A percentile compares a stretch with the other conserved stretches of the same genome.
These are phyloP conservation scores for Scheffersomyces insectosa DNA, from an alignment of 1,139 yeast species.

Conservation along the genomic window DNA sequence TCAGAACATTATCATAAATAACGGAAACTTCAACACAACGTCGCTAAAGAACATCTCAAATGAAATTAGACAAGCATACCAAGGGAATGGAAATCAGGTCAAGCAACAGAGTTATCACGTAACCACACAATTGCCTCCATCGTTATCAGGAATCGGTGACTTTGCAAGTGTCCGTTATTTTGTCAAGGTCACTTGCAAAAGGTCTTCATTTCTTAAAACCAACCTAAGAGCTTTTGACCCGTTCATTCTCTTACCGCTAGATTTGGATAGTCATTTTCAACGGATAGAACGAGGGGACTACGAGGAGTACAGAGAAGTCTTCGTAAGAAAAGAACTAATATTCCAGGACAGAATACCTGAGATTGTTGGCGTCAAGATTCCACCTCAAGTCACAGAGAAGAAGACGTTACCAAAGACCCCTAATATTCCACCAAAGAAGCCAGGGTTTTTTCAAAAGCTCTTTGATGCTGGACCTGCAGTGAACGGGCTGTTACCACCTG, in stretches of 20 bases:
- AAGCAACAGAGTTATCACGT: constrained; percentile 34
- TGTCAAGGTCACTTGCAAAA: constrained; percentile 59
- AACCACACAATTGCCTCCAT: constrained; percentile 54
- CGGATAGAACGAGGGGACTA: constrained; percentile 23
- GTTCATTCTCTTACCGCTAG: constrained; percentile 56
- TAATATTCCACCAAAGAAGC: constrained; percentile 6
- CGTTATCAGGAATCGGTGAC: constrained; percentile 48
- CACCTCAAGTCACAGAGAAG: constrained; percentile 14
- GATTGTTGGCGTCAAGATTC: constrained; percentile 37
- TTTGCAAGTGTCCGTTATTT: constrained; percentile 52
- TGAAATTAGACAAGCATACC: constrained; percentile 9
- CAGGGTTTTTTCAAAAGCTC: constrained; percentile 16
- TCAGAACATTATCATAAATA: constrained; percentile 34
- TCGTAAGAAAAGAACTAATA: constrained; percentile 40
- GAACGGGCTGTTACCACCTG: constrained; percentile 4
- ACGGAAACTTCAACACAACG: constrained; percentile 32
- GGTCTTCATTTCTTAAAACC: constrained; percentile 52
- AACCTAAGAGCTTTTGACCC: constrained; percentile 53
- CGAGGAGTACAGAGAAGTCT: constrained; percentile 39
- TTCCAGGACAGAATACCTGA: constrained; percentile 46
- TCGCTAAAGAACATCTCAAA: constrained; percentile 22
- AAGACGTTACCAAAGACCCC: constrained; percentile 22
- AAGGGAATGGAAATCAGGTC: neutral
- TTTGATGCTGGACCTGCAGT: constrained; percentile 7
- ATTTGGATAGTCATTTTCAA: constrained; percentile 30